Percentiles rank a stretch among this genome's conserved stretches.
Evolutionary conservation across 257 asterid species (phyloP).

Genomic region (Leptodermis oblonga): DNA sequence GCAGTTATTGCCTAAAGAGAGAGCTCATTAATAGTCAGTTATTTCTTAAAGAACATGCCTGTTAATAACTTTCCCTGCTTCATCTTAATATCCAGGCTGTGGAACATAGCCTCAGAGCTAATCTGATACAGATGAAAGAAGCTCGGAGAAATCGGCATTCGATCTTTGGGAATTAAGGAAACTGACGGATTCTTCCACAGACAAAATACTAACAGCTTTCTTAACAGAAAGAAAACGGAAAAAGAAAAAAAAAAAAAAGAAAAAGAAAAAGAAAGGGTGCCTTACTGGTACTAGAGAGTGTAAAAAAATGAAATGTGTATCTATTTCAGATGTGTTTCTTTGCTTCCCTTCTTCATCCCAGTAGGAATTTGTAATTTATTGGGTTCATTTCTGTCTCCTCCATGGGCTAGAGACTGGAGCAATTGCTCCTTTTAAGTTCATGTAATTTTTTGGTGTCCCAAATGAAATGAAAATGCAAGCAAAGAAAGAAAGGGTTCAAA

Average conservation of each 20-base stretch:
- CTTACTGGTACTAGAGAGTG: conserved; percentile 13
- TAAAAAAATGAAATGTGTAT: conserved; percentile 14
- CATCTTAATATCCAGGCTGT: conserved; percentile 48
- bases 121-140: conserved; percentile 62
- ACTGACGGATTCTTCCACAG: conserved; percentile 11
- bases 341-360: not conserved
- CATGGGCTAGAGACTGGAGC: conserved; percentile 21
- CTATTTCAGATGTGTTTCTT: conserved; percentile 11
- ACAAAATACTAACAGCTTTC: conserved; percentile 30
- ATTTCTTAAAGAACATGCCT: not conserved
- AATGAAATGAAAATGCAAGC: conserved; percentile 21
- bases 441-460: conserved; percentile 24
- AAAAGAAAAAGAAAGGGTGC: not conserved
- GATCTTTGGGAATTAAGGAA: conserved; percentile 22
- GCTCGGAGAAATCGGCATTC: conserved; percentile 32
- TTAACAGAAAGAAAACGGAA: not conserved
- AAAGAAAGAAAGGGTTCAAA: conserved; percentile 2
- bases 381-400: conserved; percentile 7
- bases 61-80: not conserved
- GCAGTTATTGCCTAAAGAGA: too few relatives aligned
- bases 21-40: too few relatives aligned
- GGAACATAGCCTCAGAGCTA: conserved; percentile 74
- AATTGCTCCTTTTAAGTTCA: conserved; percentile 11
- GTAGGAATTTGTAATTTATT: conserved; percentile 14
- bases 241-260: not conserved